A percentile compares a stretch with the other conserved stretches of the same genome.
Conservation (phyloP, 2,329 filamentous ascomycete species). For the Teratosphaeriaceae sp. region DNA sequence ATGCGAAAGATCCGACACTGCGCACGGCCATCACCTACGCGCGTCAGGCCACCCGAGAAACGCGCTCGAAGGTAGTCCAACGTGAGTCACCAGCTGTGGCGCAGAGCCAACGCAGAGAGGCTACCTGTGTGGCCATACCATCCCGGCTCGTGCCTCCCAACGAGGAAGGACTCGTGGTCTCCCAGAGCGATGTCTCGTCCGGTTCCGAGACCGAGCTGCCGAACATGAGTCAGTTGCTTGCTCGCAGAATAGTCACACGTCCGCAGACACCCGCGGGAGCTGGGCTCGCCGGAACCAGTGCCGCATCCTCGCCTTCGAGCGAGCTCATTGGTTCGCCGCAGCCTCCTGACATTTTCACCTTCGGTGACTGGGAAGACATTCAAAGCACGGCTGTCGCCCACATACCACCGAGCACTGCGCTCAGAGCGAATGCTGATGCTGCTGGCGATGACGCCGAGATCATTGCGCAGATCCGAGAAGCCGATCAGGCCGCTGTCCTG, state of each 20-base stretch:
- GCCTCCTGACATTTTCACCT: constrained; percentile 3
- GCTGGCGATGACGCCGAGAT: constrained; percentile 2
- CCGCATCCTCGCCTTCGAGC: constrained; percentile 20
- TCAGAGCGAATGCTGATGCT: not conserved
- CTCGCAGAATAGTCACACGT: not conserved
- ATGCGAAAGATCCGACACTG: constrained; percentile 15
- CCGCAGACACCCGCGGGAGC: constrained; percentile 3
- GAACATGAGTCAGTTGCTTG: constrained; percentile 2
- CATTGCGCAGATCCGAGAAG: constrained; percentile 2
- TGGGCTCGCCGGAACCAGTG: constrained; percentile 5
- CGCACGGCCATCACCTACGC: constrained; percentile 18
- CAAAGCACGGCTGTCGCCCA: no score
- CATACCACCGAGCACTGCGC: no score
- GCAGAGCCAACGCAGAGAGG: not conserved
- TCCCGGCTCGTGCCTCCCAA: not conserved
- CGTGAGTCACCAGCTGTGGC: not conserved
- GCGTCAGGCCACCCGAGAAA: constrained; percentile 4
- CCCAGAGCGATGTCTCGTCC: not conserved
- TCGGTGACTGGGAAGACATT: not conserved
- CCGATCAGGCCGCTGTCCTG: constrained; percentile 6
- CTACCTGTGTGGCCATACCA: not conserved
- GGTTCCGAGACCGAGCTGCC: constrained; percentile 5
- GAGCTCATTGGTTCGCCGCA: constrained; percentile 20
- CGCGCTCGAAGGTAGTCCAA: not conserved
- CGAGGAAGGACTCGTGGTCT: no score